Evolutionary conservation across 371 early-diverging fungal species (phyloP), one percentile per base, ranked within the genome.

Genomic region (Apophysomyces elegans): DNA sequence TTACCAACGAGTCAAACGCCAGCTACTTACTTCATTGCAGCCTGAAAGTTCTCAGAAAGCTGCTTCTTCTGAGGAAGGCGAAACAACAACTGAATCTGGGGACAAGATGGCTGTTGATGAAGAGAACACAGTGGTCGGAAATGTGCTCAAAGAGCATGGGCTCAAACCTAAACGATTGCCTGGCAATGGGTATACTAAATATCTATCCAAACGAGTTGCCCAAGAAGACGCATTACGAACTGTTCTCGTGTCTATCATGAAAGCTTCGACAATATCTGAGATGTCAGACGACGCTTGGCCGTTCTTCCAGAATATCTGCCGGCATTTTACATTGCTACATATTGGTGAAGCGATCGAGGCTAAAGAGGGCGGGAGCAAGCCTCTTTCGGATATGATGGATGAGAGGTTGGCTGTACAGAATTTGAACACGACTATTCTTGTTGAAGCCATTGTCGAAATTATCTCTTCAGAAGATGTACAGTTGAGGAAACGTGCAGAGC

Each of bases 391-490:
- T 68, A 83, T 73, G 78, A 74, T 81, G 80, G 77, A 72, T 37
- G 77, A 86, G 63, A 65, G 78, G 5, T 41, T 78, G 21, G 68
- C 77, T 13, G 80, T 78, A 18, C 78, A 78, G 35, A 74, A 80
- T 37, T 67, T 85, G 59, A 89, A 88, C 41, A 86, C 81, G 36
- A 87, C 84, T 4, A 77, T 87, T 13, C 84, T 95, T 57, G 87
- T 95, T 1, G 92, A 93, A 35, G 92, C 94, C 0, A 77, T 96
- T 35, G 91, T 95, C 5, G 86, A 91, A 36, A 84, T 87, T 14
- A 90, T 95, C 64, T 84, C 95, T 0, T 89, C 91, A 5, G 92
- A 91, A 62, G 82, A 88, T 57, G 37, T 65, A 1, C 80, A 84
- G 7, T 69, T 90, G 21, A 81, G 92, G n/a, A 76, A 87, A 58